Percentiles rank a stretch among this genome's conserved stretches.
Evolutionary conservation across 768 basidiomycete genomes (phyloP).

Genomic region (Leccinum ochraceum): DNA sequence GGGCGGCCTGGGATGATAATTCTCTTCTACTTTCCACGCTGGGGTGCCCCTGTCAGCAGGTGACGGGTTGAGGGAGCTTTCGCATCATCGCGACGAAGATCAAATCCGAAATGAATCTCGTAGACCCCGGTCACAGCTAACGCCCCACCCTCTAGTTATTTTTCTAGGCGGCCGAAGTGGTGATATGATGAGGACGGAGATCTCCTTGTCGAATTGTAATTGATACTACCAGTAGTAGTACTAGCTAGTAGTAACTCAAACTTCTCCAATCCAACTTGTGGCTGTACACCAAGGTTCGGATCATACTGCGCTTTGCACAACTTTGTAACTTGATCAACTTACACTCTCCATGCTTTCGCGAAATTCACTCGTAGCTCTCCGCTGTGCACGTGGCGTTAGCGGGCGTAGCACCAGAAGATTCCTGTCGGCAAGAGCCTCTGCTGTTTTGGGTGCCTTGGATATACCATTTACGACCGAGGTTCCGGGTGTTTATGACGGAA

Average conservation of each 20-base stretch:
- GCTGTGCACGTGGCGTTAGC: constrained; percentile 21
- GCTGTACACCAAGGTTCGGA: constrained; percentile 21
- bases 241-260: constrained; percentile 1
- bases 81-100: constrained; percentile 31
- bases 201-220: not conserved
- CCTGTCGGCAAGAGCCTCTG: constrained; percentile 71
- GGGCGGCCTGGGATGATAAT: constrained; percentile 19
- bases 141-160: not conserved
- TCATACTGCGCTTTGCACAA: not conserved
- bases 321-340: not conserved
- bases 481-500: constrained; percentile 79
- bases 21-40: constrained; percentile 28
- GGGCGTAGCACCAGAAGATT: not conserved
- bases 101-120: constrained; percentile 14
- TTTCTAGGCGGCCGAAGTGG: constrained; percentile 5
- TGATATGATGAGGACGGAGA: not conserved
- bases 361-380: constrained; percentile 12
- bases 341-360: constrained; percentile 27
- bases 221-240: too few species aligned
- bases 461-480: constrained; percentile 58
- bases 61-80: constrained; percentile 13
- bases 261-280: constrained; percentile 11
- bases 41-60: constrained; percentile 29
- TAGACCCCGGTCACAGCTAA: constrained; percentile 23
- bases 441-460: constrained; percentile 63